Evolutionary conservation across 129 eudicot genomes (phyloP).

Genomic region (Apium graveolens): DNA sequence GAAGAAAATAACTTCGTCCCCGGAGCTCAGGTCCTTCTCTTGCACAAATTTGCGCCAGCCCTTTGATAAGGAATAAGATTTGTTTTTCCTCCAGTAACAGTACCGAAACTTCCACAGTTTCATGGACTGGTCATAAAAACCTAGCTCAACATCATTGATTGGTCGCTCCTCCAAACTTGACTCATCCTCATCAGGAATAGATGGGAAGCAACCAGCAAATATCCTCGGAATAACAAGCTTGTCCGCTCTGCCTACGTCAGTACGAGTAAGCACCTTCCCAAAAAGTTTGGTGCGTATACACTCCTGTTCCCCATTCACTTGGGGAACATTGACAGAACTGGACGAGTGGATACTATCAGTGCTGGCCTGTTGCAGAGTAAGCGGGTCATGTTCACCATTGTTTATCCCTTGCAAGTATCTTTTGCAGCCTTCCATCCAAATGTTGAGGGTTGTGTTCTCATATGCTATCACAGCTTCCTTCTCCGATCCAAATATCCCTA

Average conservation of each 20-base stretch:
- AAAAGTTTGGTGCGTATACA: constrained; percentile 12
- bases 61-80: constrained; percentile 33
- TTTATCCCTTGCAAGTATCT: neutral
- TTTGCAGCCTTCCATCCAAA: neutral
- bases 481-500: neutral
- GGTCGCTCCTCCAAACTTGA: neutral
- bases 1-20: constrained; percentile 48
- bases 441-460: neutral
- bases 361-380: neutral
- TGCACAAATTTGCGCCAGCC: constrained; percentile 47
- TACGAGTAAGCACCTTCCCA: constrained; percentile 31
- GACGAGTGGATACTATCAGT: neutral
- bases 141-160: constrained; percentile 7
- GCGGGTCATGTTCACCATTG: neutral
- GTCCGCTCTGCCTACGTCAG: constrained; percentile 37
- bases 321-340: neutral
- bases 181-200: neutral
- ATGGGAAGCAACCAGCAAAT: constrained; percentile 32
- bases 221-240: constrained; percentile 39
- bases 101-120: constrained; percentile 37
- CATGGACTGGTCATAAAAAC: constrained; percentile 22
- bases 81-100: constrained; percentile 44
- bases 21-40: constrained; percentile 22
- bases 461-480: neutral
- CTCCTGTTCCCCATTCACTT: neutral